Conservation (phyloP, 305 asterid species). For the Solanum chacoense region DNA sequence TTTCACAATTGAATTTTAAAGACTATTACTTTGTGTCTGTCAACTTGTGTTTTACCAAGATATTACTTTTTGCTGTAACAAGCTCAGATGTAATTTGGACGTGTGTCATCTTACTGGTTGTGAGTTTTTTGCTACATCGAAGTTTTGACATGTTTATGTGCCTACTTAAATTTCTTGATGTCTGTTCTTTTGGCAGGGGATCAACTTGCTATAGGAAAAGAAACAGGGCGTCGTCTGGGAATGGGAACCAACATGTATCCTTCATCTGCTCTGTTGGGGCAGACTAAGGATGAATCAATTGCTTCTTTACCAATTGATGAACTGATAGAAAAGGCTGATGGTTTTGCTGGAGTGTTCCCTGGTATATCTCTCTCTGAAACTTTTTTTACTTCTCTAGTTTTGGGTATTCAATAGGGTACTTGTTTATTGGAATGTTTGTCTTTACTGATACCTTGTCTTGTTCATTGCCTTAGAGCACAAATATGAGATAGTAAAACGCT, state of each 20-base stretch:
- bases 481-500: slow-evolving; percentile 93
- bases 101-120: neutral
- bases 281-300: slow-evolving; percentile 87
- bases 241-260: slow-evolving; percentile 99
- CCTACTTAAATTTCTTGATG: neutral
- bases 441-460: slow-evolving; percentile 12
- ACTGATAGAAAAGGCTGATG: slow-evolving; percentile 96
- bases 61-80: neutral
- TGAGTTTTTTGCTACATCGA: neutral
- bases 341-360: slow-evolving; percentile 98
- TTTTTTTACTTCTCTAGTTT: neutral
- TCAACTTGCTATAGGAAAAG: slow-evolving; percentile 95
- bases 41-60: neutral
- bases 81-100: neutral
- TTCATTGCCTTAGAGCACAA: slow-evolving; percentile 61
- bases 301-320: slow-evolving; percentile 91
- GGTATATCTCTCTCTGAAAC: slow-evolving; percentile 28
- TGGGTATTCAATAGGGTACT: neutral
- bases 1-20: neutral
- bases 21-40: neutral
- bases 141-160: neutral
- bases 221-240: slow-evolving; percentile 92
- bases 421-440: neutral
- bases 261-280: slow-evolving; percentile 90
- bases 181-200: slow-evolving; percentile 44